phyloP scores from a whole-genome alignment of 2,329 filamentous ascomycete genomes.

The Lizonia empirigonia region DNA sequence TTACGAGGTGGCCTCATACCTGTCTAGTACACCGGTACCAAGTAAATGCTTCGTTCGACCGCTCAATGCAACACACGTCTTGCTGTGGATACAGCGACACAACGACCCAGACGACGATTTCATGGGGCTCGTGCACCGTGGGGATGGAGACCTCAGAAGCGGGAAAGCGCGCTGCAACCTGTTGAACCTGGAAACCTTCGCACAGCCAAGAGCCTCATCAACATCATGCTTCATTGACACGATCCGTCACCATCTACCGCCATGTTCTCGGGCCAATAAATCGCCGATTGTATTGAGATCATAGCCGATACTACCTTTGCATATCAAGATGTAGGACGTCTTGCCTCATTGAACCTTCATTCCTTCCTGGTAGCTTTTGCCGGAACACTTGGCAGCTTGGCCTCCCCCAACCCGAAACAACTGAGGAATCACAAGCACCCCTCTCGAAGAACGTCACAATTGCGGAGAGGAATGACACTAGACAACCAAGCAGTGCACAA shows the following conservation, averaged over 20 bases:
- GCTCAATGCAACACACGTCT: conserved; percentile 21
- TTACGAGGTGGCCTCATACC: conserved; percentile 20
- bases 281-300: not conserved
- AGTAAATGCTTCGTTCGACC: conserved; percentile 20
- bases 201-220: conserved; percentile 27
- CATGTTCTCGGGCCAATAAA: not conserved
- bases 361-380: conserved; percentile 6
- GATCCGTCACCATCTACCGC: not conserved
- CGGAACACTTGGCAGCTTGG: conserved; percentile 14
- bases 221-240: conserved; percentile 21
- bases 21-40: conserved; percentile 36
- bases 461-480: not conserved
- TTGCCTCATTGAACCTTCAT: conserved; percentile 2
- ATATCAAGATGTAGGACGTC: not conserved
- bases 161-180: conserved; percentile 6
- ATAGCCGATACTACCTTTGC: not conserved
- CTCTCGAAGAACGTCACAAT: not conserved
- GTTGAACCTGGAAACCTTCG: conserved; percentile 6
- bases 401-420: conserved; percentile 11
- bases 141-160: conserved; percentile 6
- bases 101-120: conserved; percentile 1
- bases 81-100: conserved; percentile 14
- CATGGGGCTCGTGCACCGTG: conserved; percentile 13
- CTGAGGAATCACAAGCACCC: not conserved
- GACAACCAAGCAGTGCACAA: not conserved